Base-by-base conservation (phyloP, 2,329 filamentous ascomycete species). In the Zalaria obscura region DNA sequence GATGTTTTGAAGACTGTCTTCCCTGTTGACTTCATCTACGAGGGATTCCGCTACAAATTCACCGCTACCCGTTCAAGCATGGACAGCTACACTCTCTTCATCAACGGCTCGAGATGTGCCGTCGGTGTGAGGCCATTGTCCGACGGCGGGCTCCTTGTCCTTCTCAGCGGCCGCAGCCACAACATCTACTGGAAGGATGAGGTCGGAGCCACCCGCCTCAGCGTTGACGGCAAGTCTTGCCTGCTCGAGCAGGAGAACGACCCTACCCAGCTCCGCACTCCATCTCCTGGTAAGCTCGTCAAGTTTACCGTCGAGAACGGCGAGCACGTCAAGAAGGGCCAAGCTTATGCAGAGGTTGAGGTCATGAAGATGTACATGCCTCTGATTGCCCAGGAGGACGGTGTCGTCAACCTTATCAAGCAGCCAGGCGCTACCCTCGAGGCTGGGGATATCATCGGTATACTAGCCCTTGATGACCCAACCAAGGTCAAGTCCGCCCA, bases 321-420 rank as follows among this genome's bases (percentile, higher is more conserved):
- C 46, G 75, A 87, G 52, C 91, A 98, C 61, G 78, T 98, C 63
- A 81, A 78, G 63, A 86, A 93, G 53, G 89, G 89, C 43, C 84
- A 96, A 63, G 72, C 89, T 29, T 98, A 87, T 57, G 91, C 91
- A 42, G 91, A 98, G 64, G 89, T 98, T 34, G 91, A 98, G 67
- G 91, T 98, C 65, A 98, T 98, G 91, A 98, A 98, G 75, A 98
- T 98, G 91, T 96, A 96, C 75, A 98, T 98, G 91, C 91, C 91
- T 56, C 73, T 98, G 42, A 75, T 98, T 47, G 84, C 91, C 3
- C 82, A 88, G 59, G 91, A 98, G 63, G 91, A 94, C 54, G 91
- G 91, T 70, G 75, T 93, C 41, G 89, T 98, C 43, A 91, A 95
- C 68, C 76, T 98, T 55, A 94, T 98, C 72, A 98, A 98, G 76